Percentiles rank a stretch among this genome's conserved stretches.
Conservation (phyloP, 2,329 filamentous ascomycete species). For the Neonectria sp. region DNA sequence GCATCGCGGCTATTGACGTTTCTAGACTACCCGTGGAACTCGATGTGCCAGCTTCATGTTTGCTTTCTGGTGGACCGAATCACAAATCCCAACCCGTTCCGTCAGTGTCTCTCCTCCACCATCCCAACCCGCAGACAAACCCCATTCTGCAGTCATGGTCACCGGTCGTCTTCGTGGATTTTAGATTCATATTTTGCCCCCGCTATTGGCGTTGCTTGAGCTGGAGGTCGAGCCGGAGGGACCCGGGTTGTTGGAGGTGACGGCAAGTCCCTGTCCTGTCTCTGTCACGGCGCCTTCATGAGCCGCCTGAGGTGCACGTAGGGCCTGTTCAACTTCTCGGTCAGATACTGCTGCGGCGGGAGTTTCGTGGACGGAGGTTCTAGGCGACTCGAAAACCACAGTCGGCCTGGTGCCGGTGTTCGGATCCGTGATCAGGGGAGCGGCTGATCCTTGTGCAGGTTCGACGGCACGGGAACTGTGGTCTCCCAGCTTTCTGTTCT, state of each 20-base stretch:
- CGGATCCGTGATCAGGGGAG: neutral
- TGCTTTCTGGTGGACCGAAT: neutral
- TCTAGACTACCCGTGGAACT: neutral
- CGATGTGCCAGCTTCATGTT: slow-evolving; percentile 3
- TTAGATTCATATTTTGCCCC: neutral
- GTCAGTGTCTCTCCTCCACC: neutral
- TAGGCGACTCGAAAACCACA: slow-evolving; percentile 4
- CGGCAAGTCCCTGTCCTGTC: neutral
- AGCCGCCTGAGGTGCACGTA: neutral
- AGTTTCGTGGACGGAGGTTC: no score
- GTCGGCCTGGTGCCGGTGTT: neutral
- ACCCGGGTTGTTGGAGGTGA: neutral
- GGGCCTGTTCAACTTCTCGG: neutral
- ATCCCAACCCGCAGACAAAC: neutral
- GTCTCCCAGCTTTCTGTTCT: neutral
- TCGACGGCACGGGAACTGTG: neutral
- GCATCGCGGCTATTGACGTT: neutral
- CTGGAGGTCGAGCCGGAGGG: neutral
- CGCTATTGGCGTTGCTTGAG: neutral
- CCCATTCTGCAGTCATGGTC: neutral
- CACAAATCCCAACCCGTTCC: neutral
- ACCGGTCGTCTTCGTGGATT: neutral
- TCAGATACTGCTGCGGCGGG: neutral
- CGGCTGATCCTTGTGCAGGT: neutral
- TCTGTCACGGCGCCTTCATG: neutral